Evolutionary conservation across 306 rosid species (phyloP).

Genomic region (Malus domestica): DNA sequence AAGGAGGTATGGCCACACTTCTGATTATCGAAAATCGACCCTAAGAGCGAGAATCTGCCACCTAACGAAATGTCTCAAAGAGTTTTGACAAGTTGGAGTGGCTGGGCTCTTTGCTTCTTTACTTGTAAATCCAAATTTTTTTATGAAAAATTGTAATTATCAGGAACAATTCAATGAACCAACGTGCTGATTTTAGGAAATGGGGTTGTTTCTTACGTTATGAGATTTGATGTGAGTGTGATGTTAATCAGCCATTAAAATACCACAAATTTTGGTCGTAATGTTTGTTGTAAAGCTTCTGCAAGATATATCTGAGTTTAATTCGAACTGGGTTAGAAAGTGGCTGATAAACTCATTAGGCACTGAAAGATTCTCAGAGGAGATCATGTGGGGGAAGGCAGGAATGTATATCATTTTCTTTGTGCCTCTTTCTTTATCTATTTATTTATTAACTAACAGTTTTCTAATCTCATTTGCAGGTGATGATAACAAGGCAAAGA

Average conservation of each 20-base stretch:
- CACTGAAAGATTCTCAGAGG: conserved; percentile 86
- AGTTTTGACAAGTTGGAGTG: neutral
- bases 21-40: no score
- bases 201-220: neutral
- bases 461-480: conserved; percentile 31
- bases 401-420: neutral
- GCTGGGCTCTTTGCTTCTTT: neutral
- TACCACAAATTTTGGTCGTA: neutral
- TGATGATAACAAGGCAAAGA: conserved; percentile 83
- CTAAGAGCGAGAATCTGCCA: no score
- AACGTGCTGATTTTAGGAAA: neutral
- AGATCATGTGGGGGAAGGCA: conserved; percentile 47
- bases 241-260: neutral
- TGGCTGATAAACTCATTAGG: conserved; percentile 83
- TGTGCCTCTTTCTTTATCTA: neutral
- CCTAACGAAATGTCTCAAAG: neutral
- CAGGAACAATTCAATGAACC: neutral
- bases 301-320: neutral
- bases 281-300: neutral
- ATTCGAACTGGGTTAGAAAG: conserved; percentile 81
- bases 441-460: neutral
- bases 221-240: neutral
- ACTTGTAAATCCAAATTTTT: neutral
- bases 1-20: no score
- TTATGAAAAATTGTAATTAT: neutral